phyloP scores from a whole-genome alignment of 2,329 filamentous ascomycete species.

The Tolypocladium pustulatum region DNA sequence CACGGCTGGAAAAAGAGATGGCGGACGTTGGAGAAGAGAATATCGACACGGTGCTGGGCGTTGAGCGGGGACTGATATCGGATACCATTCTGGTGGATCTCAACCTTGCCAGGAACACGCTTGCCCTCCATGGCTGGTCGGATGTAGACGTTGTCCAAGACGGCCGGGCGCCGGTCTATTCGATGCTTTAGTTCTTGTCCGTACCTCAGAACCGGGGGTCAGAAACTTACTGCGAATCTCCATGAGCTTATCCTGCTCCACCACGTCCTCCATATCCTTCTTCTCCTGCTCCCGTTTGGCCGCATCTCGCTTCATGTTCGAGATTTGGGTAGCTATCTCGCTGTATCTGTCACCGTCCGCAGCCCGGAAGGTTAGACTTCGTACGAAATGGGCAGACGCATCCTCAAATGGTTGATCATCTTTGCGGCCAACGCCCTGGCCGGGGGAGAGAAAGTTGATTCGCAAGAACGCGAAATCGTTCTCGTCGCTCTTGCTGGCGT shows the following conservation, averaged over 20 bases:
- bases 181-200: constrained; percentile 25
- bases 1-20: constrained; percentile 98
- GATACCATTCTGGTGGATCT: constrained; percentile 98
- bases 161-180: constrained; percentile 76
- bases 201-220: not conserved
- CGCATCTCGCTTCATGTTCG: constrained; percentile 88
- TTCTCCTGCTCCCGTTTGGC: constrained; percentile 94
- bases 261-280: constrained; percentile 98
- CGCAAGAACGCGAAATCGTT: constrained; percentile 87
- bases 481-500: constrained; percentile 95
- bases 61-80: constrained; percentile 79
- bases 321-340: constrained; percentile 86
- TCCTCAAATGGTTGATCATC: constrained; percentile 98
- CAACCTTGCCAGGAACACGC: constrained; percentile 87
- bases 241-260: constrained; percentile 94
- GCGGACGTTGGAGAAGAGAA: constrained; percentile 96
- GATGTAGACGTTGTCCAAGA: constrained; percentile 90
- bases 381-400: constrained; percentile 86
- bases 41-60: constrained; percentile 75
- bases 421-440: constrained; percentile 92
- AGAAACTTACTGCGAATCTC: constrained; percentile 71
- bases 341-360: constrained; percentile 80
- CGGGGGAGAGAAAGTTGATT: constrained; percentile 95
- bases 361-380: constrained; percentile 90
- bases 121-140: constrained; percentile 94